phyloP scores from a whole-genome alignment of 306 rosid species.

The Ochetophila trinervis region DNA sequence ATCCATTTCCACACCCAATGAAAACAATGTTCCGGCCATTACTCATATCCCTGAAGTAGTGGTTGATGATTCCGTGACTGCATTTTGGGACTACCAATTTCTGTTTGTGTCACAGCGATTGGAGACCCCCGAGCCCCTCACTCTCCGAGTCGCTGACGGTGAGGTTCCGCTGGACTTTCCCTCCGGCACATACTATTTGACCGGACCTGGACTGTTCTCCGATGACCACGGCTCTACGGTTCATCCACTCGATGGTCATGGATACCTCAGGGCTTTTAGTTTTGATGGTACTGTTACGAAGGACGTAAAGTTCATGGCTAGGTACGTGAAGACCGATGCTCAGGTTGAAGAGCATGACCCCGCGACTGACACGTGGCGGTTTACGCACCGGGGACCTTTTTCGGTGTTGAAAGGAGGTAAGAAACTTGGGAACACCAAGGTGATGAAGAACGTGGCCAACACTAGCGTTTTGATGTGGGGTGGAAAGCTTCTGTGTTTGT shows the following conservation, averaged over 20 bases:
- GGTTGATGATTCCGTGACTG: constrained; percentile 54
- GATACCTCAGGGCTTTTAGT: constrained; percentile 68
- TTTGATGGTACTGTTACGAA: constrained; percentile 33
- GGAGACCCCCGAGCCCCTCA: constrained; percentile 44
- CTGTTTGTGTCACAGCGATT: constrained; percentile 71
- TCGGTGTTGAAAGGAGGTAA: constrained; percentile 82
- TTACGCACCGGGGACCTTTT: constrained; percentile 82
- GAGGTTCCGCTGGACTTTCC: constrained; percentile 64
- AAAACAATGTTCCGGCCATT: constrained; percentile 8
- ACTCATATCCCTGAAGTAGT: constrained; percentile 21
- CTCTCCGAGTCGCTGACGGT: constrained; percentile 47
- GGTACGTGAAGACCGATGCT: constrained; percentile 78
- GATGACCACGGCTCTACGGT: constrained; percentile 94
- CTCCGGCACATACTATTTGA: constrained; percentile 67
- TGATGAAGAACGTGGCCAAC: constrained; percentile 96
- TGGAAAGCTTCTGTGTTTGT: constrained; percentile 60
- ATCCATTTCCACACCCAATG: constrained; percentile 37
- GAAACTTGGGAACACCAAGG: constrained; percentile 86
- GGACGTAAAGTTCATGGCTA: constrained; percentile 68
- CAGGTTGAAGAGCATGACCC: constrained; percentile 75
- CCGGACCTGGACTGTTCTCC: constrained; percentile 74
- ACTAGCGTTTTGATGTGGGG: constrained; percentile 88
- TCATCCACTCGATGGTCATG: constrained; percentile 90
- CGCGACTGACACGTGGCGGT: constrained; percentile 52
- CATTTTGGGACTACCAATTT: constrained; percentile 85